Conservation (phyloP, 495 filamentous ascomycete genomes). For the Pseudotulostoma volvatum region DNA sequence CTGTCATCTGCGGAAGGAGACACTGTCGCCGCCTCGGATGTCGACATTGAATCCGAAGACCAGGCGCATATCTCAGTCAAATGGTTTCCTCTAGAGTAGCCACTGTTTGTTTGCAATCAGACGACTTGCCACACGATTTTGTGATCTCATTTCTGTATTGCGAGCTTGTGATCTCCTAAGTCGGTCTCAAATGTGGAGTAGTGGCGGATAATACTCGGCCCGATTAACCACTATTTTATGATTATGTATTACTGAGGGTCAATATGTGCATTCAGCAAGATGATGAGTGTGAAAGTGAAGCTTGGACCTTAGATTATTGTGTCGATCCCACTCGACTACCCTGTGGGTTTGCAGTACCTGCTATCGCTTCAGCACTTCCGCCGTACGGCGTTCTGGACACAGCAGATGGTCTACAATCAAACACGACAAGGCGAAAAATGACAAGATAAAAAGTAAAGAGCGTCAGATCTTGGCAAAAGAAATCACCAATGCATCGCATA, state of each 20-base stretch:
- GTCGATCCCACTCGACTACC: conserved; percentile 3
- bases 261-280: too few relatives aligned
- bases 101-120: too few relatives aligned
- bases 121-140: too few relatives aligned
- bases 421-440: conserved; percentile 78
- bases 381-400: conserved; percentile 47
- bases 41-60: conserved; percentile 22
- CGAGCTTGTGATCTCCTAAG: too few relatives aligned
- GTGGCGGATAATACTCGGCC: conserved; percentile 8
- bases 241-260: too few relatives aligned
- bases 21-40: conserved; percentile 18
- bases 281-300: neutral
- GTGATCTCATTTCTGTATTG: neutral
- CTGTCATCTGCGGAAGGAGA: conserved; percentile 14
- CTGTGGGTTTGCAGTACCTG: conserved; percentile 8
- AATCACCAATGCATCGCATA: conserved; percentile 36
- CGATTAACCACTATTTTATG: too few relatives aligned
- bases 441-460: conserved; percentile 39
- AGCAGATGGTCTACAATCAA: conserved; percentile 90
- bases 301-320: conserved; percentile 4
- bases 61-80: too few relatives aligned
- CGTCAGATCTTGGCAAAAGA: conserved; percentile 34
- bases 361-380: conserved; percentile 35
- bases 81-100: neutral
- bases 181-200: conserved; percentile 1